Conservation (phyloP, 306 rosid species). For the Lablab purpureus region DNA sequence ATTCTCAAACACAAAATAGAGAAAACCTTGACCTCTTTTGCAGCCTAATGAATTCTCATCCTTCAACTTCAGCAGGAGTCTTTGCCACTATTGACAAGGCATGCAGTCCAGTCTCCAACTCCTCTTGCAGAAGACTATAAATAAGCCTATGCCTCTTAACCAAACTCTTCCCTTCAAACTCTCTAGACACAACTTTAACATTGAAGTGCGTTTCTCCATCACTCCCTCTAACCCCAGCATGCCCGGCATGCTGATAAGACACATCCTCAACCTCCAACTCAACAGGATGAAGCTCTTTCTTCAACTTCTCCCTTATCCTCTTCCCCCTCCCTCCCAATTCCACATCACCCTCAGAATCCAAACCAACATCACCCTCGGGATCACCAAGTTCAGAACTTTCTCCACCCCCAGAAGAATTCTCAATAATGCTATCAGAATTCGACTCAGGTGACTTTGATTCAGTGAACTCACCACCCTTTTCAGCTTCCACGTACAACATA, state of each 20-base stretch:
- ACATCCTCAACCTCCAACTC: conserved; percentile 76
- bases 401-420: conserved; percentile 43
- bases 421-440: conserved; percentile 32
- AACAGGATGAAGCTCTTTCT: conserved; percentile 65
- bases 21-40: conserved; percentile 45
- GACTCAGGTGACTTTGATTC: conserved; percentile 12
- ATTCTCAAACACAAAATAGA: conserved; percentile 1
- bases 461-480: conserved; percentile 48
- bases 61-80: conserved; percentile 69
- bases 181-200: conserved; percentile 71
- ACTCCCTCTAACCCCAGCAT: conserved; percentile 74
- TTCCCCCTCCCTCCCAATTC: conserved; percentile 68
- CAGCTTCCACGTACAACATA: conserved; percentile 61
- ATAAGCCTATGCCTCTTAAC: conserved; percentile 90
- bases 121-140: conserved; percentile 75
- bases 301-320: conserved; percentile 81
- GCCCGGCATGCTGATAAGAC: conserved; percentile 91
- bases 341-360: conserved; percentile 24
- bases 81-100: conserved; percentile 86
- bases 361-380: background rate
- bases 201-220: conserved; percentile 91
- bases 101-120: conserved; percentile 79
- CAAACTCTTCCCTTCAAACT: conserved; percentile 86
- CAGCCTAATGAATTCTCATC: conserved; percentile 36
- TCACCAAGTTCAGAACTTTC: conserved; percentile 22